Evolutionary conservation across 192 early-diverging fungal species (phyloP).

Genomic region (Piromyces finnis): DNA sequence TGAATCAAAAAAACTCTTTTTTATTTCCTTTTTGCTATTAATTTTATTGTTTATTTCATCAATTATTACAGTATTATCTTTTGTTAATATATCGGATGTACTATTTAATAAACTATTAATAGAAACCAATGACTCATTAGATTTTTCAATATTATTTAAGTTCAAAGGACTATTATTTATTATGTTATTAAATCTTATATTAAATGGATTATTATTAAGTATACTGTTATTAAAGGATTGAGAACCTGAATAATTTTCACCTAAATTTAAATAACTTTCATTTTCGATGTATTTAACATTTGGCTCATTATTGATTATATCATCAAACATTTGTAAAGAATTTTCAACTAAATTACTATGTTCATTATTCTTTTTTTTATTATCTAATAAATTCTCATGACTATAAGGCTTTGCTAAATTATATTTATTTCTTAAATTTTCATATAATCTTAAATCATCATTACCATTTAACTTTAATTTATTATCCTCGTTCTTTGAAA

Average conservation of each 20-base stretch:
- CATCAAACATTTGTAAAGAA: not conserved
- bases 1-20: not conserved
- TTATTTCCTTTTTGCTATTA: not conserved
- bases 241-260: not conserved
- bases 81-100: not conserved
- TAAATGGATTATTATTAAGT: not conserved
- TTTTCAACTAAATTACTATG: not conserved
- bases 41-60: not conserved
- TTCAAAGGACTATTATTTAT: not conserved
- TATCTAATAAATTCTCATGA: not conserved
- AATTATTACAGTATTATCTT: not conserved
- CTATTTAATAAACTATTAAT: not conserved
- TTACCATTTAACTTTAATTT: no score
- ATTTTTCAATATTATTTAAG: not conserved
- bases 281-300: not conserved
- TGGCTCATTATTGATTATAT: not conserved
- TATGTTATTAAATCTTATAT: not conserved
- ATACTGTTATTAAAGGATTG: not conserved
- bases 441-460: not conserved
- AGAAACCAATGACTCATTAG: not conserved
- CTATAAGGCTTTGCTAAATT: not conserved
- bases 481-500: no score
- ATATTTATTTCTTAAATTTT: not conserved
- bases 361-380: not conserved
- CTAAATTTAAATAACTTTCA: not conserved